A percentile compares a stretch with the other conserved stretches of the same genome.
These are phyloP conservation scores for Talaromyces sp. DNA, from an alignment of 2,329 filamentous ascomycete genomes.

Conservation along the genomic window DNA sequence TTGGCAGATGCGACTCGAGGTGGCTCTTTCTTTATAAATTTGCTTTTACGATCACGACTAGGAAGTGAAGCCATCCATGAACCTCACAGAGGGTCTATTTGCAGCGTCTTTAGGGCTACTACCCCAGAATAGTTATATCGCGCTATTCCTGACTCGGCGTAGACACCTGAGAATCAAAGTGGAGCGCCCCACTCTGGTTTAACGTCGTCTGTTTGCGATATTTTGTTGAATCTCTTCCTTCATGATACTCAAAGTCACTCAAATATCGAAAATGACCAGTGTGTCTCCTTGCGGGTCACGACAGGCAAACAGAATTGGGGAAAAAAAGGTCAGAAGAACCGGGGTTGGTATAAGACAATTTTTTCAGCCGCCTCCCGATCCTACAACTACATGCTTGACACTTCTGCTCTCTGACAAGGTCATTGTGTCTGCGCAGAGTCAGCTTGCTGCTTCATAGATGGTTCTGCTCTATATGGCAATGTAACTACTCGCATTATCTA, in stretches of 20 bases:
- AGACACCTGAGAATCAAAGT: neutral
- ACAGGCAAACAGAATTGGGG: conserved; percentile 4
- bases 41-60: neutral
- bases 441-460: neutral
- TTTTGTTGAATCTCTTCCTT: neutral
- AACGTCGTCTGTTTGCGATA: neutral
- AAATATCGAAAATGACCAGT: neutral
- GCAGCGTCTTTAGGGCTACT: too few relatives aligned
- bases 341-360: neutral
- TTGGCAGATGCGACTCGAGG: neutral
- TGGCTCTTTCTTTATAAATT: too few relatives aligned
- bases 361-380: neutral
- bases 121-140: neutral
- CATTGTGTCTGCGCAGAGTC: neutral
- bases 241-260: neutral
- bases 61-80: neutral
- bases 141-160: neutral
- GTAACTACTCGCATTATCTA: neutral
- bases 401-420: neutral
- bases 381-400: neutral
- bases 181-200: neutral
- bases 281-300: neutral
- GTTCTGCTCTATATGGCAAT: neutral
- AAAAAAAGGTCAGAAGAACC: neutral
- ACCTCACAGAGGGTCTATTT: neutral